phyloP scores from a whole-genome alignment of 2,329 filamentous ascomycete genomes.

The Arthrobotrys pseudoclavata region DNA sequence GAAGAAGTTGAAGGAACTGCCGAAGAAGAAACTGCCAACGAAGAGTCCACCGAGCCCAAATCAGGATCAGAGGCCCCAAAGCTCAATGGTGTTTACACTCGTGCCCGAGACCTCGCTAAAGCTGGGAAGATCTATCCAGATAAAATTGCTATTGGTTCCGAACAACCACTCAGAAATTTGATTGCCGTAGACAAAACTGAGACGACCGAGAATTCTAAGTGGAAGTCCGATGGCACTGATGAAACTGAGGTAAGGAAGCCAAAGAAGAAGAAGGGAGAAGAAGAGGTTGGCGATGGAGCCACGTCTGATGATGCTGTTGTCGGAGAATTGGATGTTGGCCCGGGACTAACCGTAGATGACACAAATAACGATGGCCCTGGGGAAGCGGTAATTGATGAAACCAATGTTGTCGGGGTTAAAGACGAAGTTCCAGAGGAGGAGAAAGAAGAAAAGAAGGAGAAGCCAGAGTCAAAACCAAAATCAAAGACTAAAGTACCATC shows the following conservation, averaged over 20 bases:
- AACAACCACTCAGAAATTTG: constrained; percentile 35
- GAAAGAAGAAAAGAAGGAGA: neutral
- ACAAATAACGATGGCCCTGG: neutral
- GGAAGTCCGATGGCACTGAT: constrained; percentile 6
- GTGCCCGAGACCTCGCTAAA: constrained; percentile 30
- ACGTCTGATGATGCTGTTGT: neutral
- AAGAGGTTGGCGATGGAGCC: neutral
- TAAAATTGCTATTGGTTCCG: constrained; percentile 31
- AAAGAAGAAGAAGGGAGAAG: constrained; percentile 1
- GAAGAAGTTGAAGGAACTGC: constrained; percentile 2
- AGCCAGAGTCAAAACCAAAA: constrained; percentile 13
- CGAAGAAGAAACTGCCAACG: neutral
- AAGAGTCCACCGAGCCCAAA: neutral
- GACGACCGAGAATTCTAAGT: constrained; percentile 2
- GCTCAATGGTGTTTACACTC: constrained; percentile 37
- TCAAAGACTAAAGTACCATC: neutral
- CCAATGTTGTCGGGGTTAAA: neutral
- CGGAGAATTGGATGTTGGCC: neutral
- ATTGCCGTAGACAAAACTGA: neutral
- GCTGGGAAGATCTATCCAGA: constrained; percentile 37
- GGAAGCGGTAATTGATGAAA: neutral
- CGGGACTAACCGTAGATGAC: neutral
- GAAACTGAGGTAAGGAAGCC: neutral
- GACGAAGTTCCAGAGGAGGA: neutral
- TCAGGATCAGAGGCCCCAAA: neutral